phyloP scores from a whole-genome alignment of 129 eudicot genomes.

The Saposhnikovia divaricata region DNA sequence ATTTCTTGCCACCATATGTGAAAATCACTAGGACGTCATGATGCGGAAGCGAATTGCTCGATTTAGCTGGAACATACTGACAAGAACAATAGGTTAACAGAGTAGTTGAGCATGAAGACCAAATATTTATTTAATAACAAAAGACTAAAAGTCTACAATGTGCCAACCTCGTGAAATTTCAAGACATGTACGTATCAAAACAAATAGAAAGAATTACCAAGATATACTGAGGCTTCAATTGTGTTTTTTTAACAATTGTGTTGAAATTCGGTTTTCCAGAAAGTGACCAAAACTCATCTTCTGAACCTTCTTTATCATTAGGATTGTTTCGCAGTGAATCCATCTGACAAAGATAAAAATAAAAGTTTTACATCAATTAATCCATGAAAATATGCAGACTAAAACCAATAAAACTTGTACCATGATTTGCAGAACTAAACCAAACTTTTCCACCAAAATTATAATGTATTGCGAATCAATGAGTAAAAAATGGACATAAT shows the following conservation, averaged over 20 bases:
- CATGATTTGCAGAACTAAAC: no score
- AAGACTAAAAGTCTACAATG: no score
- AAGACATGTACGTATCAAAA: no score
- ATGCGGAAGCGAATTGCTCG: slow-evolving; percentile 16
- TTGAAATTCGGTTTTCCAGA: slow-evolving; percentile 16
- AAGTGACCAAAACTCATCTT: slow-evolving; percentile 15
- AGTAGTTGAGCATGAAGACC: background rate
- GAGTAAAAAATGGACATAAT: no score
- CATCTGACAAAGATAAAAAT: background rate
- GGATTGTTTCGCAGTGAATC: background rate
- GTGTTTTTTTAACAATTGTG: slow-evolving; percentile 13
- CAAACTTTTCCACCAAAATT: no score
- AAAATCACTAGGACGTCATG: slow-evolving; percentile 16
- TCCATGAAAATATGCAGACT: background rate
- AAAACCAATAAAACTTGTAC: background rate
- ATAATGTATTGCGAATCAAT: no score
- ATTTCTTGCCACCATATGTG: slow-evolving; percentile 17
- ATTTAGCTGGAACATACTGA: slow-evolving; percentile 14
- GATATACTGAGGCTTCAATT: background rate
- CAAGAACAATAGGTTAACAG: background rate
- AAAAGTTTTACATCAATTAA: background rate
- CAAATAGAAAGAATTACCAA: slow-evolving; percentile 11
- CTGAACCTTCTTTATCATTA: background rate
- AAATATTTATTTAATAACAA: no score
- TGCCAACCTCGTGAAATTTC: no score